Base-by-base conservation (phyloP, 495 filamentous ascomycete genomes). In the Penicillium herquei region DNA sequence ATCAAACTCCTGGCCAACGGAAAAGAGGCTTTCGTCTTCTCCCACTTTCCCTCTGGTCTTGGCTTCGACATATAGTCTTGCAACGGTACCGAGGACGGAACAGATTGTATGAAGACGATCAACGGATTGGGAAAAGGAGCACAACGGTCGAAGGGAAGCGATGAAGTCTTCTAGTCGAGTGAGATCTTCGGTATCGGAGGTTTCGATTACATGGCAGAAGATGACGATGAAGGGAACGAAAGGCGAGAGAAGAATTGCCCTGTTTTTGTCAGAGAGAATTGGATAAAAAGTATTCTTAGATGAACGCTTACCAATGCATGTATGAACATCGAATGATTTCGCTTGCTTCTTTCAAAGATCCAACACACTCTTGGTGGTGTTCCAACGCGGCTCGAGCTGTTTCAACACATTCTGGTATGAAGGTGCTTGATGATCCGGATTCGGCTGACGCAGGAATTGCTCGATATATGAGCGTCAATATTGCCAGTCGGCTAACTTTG, bases 141-240 rank as follows among this genome's bases (percentile, higher is more conserved):
- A 76, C 16, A 78, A 72, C 0, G 80, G 74, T 47, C 76, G 70
- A 6, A 89, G 77, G 21, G 83, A 85, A 7, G 68, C 64, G 43
- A 84, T 77, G 57, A 89, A 89, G 7, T 77, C 74, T 33, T 76
- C 74, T 1, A 89, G 76, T 0, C 73, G 73, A 17, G 62, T 42
- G 5, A 87, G 72, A 53, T 88, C 85, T 13, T 67, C 63, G 18
- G 61, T 43, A 35, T 68, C 63, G 41, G 67, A 72, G 9, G 64
- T 62, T 62, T 82, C 78, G 54, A 89, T 81, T 4, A 83, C 76
- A 55, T 88, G 79, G 73, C 86, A 87, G 74, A 89, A 88, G 5
- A 89, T 73, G 2, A 88, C 82, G 46, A 87, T 85, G 63, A 87
- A 84, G 0, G 86, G 87, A 37, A 84, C 80, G 61, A 89, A 88